phyloP scores from a whole-genome alignment of 768 basidiomycete species.

The Termitomyces sp. region DNA sequence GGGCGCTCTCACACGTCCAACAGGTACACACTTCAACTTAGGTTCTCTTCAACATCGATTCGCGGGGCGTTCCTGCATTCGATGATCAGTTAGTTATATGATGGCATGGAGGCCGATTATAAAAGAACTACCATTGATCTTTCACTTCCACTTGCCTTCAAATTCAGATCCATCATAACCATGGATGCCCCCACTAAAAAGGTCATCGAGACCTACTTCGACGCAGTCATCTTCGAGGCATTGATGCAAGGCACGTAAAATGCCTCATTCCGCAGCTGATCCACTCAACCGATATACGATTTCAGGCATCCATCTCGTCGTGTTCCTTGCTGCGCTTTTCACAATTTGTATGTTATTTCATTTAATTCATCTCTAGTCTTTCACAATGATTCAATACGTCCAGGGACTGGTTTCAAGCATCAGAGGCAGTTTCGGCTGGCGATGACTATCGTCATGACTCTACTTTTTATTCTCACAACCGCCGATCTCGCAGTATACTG shows the following conservation, averaged over 20 bases:
- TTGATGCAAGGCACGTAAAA: neutral
- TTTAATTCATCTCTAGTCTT: too few species aligned
- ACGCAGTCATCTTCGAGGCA: neutral
- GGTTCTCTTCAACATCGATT: neutral
- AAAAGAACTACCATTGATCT: too few species aligned
- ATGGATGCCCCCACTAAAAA: neutral
- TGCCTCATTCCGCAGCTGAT: too few species aligned
- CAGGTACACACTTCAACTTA: too few species aligned
- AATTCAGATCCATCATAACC: too few species aligned
- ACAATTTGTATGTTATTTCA: neutral
- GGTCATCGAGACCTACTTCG: neutral
- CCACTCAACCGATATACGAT: neutral
- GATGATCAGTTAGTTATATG: too few species aligned
- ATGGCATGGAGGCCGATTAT: too few species aligned
- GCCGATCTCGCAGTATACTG: constrained; percentile 1
- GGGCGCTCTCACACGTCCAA: neutral
- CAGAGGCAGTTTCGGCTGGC: neutral
- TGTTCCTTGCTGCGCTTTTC: neutral
- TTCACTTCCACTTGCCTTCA: too few species aligned
- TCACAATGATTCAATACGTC: neutral
- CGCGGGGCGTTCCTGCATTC: too few species aligned
- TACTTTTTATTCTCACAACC: neutral
- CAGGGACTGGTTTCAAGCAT: neutral
- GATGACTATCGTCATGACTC: neutral
- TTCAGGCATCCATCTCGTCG: neutral